Conservation (phyloP, 495 filamentous ascomycete species). For the Talaromyces stipitatus region DNA sequence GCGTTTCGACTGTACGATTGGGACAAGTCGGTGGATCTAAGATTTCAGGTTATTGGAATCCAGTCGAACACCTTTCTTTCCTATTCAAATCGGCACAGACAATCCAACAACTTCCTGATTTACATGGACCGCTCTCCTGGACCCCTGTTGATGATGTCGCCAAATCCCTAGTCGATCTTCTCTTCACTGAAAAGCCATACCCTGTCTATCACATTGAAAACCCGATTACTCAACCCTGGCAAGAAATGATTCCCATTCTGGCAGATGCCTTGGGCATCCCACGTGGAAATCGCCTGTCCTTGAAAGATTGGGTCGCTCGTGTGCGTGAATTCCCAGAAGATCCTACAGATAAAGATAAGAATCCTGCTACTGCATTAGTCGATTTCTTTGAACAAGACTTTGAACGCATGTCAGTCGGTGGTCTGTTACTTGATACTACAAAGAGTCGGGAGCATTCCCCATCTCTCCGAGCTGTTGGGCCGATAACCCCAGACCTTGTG, state of each 20-base stretch:
- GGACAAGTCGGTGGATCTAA: constrained; percentile 44
- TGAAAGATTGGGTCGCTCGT: constrained; percentile 28
- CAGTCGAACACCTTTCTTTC: constrained; percentile 37
- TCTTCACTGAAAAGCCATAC: constrained; percentile 6
- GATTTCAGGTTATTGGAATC: constrained; percentile 44
- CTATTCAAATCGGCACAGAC: constrained; percentile 45
- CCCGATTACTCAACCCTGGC: constrained; percentile 35
- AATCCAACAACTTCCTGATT: constrained; percentile 31
- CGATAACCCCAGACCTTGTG: constrained; percentile 21
- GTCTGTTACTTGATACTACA: constrained; percentile 31
- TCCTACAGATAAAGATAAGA: constrained; percentile 10
- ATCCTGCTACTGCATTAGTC: constrained; percentile 25
- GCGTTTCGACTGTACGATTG: constrained; percentile 32
- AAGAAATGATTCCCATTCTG: constrained; percentile 25
- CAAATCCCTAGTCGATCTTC: constrained; percentile 25
- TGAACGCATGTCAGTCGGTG: constrained; percentile 41
- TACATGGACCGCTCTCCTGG: constrained; percentile 38
- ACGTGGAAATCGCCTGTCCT: constrained; percentile 18
- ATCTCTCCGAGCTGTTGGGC: constrained; percentile 19
- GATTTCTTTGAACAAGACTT: constrained; percentile 41
- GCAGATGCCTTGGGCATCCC: constrained; percentile 26
- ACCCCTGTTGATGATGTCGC: constrained; percentile 40
- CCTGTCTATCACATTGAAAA: constrained; percentile 47
- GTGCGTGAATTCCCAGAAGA: constrained; percentile 20
- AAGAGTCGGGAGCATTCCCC: constrained; percentile 28